phyloP scores from a whole-genome alignment of 2,329 filamentous ascomycete species.

The Thielaviopsis musarum region DNA sequence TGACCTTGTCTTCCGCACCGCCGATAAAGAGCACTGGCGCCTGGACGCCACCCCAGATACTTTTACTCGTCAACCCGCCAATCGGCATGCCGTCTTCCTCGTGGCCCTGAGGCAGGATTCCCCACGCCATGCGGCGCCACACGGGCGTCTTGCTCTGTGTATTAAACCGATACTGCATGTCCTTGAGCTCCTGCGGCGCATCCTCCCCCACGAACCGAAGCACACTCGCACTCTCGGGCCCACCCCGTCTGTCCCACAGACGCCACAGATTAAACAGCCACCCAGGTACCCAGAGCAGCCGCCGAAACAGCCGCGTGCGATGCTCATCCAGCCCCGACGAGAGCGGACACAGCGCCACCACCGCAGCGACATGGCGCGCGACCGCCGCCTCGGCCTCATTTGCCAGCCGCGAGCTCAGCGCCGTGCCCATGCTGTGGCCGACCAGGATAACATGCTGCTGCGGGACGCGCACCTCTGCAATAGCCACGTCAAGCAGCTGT shows the following conservation, averaged over 20 bases:
- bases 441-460: constrained; percentile 63
- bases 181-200: constrained; percentile 47
- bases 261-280: constrained; percentile 63
- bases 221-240: constrained; percentile 62
- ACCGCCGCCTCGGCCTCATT: constrained; percentile 15
- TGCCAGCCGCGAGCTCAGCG: constrained; percentile 56
- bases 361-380: constrained; percentile 27
- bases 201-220: constrained; percentile 54
- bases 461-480: constrained; percentile 53
- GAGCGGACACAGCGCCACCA: constrained; percentile 69
- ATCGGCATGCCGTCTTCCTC: constrained; percentile 34
- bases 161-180: constrained; percentile 60
- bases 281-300: constrained; percentile 50
- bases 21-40: constrained; percentile 65
- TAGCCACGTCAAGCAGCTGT: constrained; percentile 57
- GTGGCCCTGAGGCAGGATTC: constrained; percentile 38
- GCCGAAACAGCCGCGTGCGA: constrained; percentile 29
- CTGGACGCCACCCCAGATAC: constrained; percentile 55
- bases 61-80: constrained; percentile 51
- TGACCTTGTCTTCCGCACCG: constrained; percentile 61
- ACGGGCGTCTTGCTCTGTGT: constrained; percentile 67
- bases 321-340: constrained; percentile 39
- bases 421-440: constrained; percentile 81
- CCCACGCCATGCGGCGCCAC: constrained; percentile 66
- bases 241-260: constrained; percentile 62